Percentiles rank a stretch among this genome's conserved stretches.
These are phyloP conservation scores for Vinca major DNA, from an alignment of 305 asterid species.

Conservation along the genomic window DNA sequence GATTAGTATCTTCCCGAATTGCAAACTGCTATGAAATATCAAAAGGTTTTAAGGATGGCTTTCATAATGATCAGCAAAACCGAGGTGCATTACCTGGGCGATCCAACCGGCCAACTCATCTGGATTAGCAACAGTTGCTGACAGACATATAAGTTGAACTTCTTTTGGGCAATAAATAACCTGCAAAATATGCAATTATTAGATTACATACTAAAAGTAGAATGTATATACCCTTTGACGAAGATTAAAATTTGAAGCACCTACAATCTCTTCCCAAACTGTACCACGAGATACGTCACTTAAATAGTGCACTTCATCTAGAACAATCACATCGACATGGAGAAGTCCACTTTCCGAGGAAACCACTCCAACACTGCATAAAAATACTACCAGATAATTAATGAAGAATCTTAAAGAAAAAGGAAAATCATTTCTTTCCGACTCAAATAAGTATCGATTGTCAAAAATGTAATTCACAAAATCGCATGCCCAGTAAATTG, in stretches of 20 bases:
- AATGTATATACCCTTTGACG: conserved; percentile 18
- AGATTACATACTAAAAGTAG: conserved; percentile 23
- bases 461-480: background rate
- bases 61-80: conserved; percentile 4
- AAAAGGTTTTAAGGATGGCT: background rate
- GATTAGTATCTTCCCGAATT: background rate
- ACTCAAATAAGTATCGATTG: background rate
- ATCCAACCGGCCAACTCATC: conserved; percentile 99
- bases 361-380: conserved; percentile 70
- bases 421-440: background rate
- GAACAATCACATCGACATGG: conserved; percentile 89
- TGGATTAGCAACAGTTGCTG: conserved; percentile 97
- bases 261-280: conserved; percentile 98
- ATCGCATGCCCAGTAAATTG: conserved; percentile 17
- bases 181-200: conserved; percentile 36
- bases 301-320: conserved; percentile 99
- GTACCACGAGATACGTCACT: conserved; percentile 98
- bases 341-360: conserved; percentile 81
- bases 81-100: conserved; percentile 65
- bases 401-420: conserved; percentile 14
- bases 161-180: conserved; percentile 97
- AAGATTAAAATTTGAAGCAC: conserved; percentile 29
- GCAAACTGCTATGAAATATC: background rate
- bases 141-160: conserved; percentile 92
- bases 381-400: conserved; percentile 18